Conservation (phyloP, 345 rosid species). For the Acer saccharum region DNA sequence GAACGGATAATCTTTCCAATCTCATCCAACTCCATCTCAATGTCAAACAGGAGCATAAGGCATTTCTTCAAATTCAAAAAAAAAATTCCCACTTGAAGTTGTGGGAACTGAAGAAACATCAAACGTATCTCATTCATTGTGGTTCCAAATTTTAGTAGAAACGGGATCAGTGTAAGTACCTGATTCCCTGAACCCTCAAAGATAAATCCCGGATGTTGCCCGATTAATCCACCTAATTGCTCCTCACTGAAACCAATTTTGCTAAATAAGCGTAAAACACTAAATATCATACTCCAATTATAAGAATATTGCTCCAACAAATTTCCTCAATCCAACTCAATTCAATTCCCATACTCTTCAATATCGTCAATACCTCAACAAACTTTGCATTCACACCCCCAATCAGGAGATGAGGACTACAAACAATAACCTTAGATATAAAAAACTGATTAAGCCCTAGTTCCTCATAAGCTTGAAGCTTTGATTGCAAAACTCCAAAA, state of each 20-base stretch:
- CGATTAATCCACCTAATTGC: slow-evolving; percentile 48
- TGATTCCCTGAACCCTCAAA: slow-evolving; percentile 55
- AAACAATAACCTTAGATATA: slow-evolving; percentile 45
- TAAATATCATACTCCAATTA: slow-evolving; percentile 57
- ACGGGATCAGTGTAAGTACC: slow-evolving; percentile 41
- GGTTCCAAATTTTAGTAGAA: slow-evolving; percentile 60
- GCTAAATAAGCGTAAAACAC: slow-evolving; percentile 42
- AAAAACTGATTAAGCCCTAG: slow-evolving; percentile 53
- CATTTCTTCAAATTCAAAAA: slow-evolving; percentile 54
- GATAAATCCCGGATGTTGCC: slow-evolving; percentile 52
- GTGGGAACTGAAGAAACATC: slow-evolving; percentile 54
- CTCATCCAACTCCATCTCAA: slow-evolving; percentile 54
- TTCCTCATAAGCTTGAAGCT: slow-evolving; percentile 55
- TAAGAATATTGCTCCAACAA: slow-evolving; percentile 40
- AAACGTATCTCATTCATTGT: slow-evolving; percentile 41
- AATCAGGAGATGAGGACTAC: slow-evolving; percentile 55
- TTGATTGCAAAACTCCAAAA: slow-evolving; percentile 47
- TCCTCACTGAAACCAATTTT: slow-evolving; percentile 32
- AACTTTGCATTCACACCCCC: slow-evolving; percentile 54
- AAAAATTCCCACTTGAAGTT: slow-evolving; percentile 43
- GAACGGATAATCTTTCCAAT: slow-evolving; percentile 50
- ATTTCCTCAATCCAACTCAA: slow-evolving; percentile 49
- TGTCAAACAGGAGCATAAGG: slow-evolving; percentile 45
- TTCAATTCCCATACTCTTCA: slow-evolving; percentile 48
- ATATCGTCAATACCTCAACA: slow-evolving; percentile 40